phyloP scores from a whole-genome alignment of 148 eudicot species.

The Rhododendron ferrugineum region DNA sequence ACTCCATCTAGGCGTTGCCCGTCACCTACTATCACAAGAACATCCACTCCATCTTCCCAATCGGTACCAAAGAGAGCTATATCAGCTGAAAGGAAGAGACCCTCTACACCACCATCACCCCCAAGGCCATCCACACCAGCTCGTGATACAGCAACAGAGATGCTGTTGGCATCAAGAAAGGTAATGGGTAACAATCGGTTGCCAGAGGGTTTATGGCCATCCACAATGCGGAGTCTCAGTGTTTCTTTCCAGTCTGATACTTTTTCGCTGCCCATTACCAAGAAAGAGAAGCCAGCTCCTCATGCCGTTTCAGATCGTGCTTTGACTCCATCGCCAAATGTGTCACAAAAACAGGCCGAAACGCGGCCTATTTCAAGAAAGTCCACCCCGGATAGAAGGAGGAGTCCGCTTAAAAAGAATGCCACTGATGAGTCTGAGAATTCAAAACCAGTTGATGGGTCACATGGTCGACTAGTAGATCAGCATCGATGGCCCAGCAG shows the following conservation, averaged over 20 bases:
- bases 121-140: slow-evolving; percentile 67
- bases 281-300: slow-evolving; percentile 64
- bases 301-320: slow-evolving; percentile 68
- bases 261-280: slow-evolving; percentile 56
- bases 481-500: slow-evolving; percentile 88
- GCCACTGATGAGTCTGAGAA: slow-evolving; percentile 69
- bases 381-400: slow-evolving; percentile 80
- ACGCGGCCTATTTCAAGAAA: slow-evolving; percentile 39
- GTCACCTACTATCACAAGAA: slow-evolving; percentile 54
- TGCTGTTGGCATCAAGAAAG: slow-evolving; percentile 49
- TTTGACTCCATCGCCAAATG: slow-evolving; percentile 68
- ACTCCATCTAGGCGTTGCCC: slow-evolving; percentile 54
- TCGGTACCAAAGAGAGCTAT: slow-evolving; percentile 60
- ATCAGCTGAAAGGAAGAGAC: slow-evolving; percentile 78
- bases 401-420: slow-evolving; percentile 69
- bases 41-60: slow-evolving; percentile 37
- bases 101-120: slow-evolving; percentile 70
- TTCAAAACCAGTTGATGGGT: slow-evolving; percentile 60
- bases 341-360: slow-evolving; percentile 44
- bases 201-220: slow-evolving; percentile 85
- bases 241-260: slow-evolving; percentile 81
- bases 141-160: slow-evolving; percentile 46
- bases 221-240: slow-evolving; percentile 85
- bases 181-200: slow-evolving; percentile 31
- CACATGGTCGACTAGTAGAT: slow-evolving; percentile 53